Conservation (phyloP, 352 stramenopile genomes). For the Sclerospora graminicola region DNA sequence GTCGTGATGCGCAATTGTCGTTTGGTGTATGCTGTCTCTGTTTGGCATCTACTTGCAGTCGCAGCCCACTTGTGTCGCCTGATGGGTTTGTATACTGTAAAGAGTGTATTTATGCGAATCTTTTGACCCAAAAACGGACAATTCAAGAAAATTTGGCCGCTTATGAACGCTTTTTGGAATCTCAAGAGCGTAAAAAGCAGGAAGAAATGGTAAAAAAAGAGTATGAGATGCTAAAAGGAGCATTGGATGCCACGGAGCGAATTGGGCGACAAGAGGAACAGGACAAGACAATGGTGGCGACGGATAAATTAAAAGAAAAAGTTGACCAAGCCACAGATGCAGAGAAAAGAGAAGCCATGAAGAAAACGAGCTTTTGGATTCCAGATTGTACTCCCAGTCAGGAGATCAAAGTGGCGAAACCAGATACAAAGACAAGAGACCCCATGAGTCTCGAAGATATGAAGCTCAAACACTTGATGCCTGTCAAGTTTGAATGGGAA, state of each 20-base stretch:
- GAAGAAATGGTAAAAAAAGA: conserved; percentile 40
- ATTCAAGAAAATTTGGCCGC: conserved; percentile 57
- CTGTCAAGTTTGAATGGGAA: conserved; percentile 75
- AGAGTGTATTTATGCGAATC: conserved; percentile 83
- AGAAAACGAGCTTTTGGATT: conserved; percentile 81
- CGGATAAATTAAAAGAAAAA: conserved; percentile 53
- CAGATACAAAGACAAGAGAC: conserved; percentile 65
- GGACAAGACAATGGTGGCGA: conserved; percentile 4
- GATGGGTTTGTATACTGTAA: conserved; percentile 78
- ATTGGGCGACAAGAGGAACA: background rate
- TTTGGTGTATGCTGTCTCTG: conserved; percentile 79
- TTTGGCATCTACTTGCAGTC: conserved; percentile 40
- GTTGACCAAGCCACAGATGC: conserved; percentile 65
- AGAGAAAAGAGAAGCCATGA: conserved; percentile 67
- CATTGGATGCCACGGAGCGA: conserved; percentile 30
- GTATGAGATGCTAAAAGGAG: conserved; percentile 36
- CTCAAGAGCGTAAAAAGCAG: conserved; percentile 35
- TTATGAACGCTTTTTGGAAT: conserved; percentile 58
- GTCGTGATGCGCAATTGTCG: conserved; percentile 62
- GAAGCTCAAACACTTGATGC: conserved; percentile 85
- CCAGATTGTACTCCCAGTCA: conserved; percentile 65
- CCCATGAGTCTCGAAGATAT: conserved; percentile 77
- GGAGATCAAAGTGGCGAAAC: conserved; percentile 36
- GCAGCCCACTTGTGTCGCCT: conserved; percentile 56
- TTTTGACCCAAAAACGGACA: conserved; percentile 71